Conservation (phyloP, 306 rosid genomes). For the Oemleria cerasiformis region DNA sequence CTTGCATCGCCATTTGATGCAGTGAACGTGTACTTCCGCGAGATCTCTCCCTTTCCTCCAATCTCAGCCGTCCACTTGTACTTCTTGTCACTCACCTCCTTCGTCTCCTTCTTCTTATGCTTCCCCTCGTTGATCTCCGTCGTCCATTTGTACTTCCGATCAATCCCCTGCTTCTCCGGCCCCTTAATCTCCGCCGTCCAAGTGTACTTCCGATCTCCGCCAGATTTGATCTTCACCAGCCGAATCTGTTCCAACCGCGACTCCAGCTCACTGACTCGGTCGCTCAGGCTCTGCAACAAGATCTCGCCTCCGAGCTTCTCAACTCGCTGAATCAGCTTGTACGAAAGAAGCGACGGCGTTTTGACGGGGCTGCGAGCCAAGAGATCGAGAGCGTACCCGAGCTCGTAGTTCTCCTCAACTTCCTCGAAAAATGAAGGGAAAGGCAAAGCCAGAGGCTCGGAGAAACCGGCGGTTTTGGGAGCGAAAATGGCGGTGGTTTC, state of each 20-base stretch:
- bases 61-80: slow-evolving; percentile 83
- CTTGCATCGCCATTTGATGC: slow-evolving; percentile 42
- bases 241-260: slow-evolving; percentile 54
- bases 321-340: slow-evolving; percentile 44
- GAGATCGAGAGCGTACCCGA: slow-evolving; percentile 36
- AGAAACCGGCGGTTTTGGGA: slow-evolving; percentile 24
- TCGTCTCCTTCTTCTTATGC: slow-evolving; percentile 31
- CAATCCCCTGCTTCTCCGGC: slow-evolving; percentile 46
- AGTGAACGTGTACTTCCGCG: slow-evolving; percentile 55
- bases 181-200: slow-evolving; percentile 81
- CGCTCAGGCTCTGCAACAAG: slow-evolving; percentile 45
- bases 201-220: slow-evolving; percentile 68
- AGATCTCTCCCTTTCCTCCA: slow-evolving; percentile 54
- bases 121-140: slow-evolving; percentile 62
- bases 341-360: slow-evolving; percentile 32
- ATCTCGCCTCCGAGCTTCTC: slow-evolving; percentile 42
- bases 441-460: slow-evolving; percentile 28
- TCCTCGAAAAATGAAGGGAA: slow-evolving; percentile 49
- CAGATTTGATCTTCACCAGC: slow-evolving; percentile 21
- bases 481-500: slow-evolving; percentile 48
- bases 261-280: slow-evolving; percentile 67
- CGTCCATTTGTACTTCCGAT: slow-evolving; percentile 69
- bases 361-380: slow-evolving; percentile 31
- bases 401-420: slow-evolving; percentile 32
- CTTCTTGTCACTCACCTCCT: slow-evolving; percentile 38